Evolutionary conservation across 805 yeast genomes (phyloP), one percentile per base, ranked within the genome.

Genomic region (Metschnikowia chrysomelidarum): DNA sequence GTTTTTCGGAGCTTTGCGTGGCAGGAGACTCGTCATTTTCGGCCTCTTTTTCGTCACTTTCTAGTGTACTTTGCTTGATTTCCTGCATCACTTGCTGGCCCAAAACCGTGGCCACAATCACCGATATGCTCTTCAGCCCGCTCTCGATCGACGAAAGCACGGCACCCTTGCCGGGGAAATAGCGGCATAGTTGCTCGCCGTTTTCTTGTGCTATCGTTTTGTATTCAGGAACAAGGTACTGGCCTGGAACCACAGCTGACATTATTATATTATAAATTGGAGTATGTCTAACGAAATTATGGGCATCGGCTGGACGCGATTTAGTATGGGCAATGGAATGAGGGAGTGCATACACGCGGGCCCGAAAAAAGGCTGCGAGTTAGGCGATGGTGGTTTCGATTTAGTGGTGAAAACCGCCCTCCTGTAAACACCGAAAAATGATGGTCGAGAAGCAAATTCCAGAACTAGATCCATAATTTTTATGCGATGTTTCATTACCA

Each of bases 131-230:
- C 12, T 56, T 56, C 5, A 62, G 59, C 13, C 69, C 62, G 7
- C 67, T 57, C 3, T 61, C 64, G 12, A 77, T 65, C 4, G 69
- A 62, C 15, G 75, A 64, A 3, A 76, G 44, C 20, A 74, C 71
- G 1, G 86, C 71, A 7, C 95, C 95, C 14, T 64, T 59, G 4
- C 95, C 94, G 2, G 87, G 61, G 4, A 65, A 53, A 49, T 73
- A 86, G 38, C 67, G 70, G 26, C 66, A 57, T 2, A 71, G 53
- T 7, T 49, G 51, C n/a, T 60, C 61, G 12, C 46, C 37, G 7
- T 31, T 5, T 12, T 49, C 43, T 4, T 50, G 53, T 12, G 43
- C 46, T 10, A 41, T 53, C 12, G 49, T 34, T 31, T 69, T 68
- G 48, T 64, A 69, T 5, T 70, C 62, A 1, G 93, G 89, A 13